These are phyloP conservation scores for Ensete ventricosum DNA, from an alignment of 176 grass and related monocot species.

Conservation along the genomic window DNA sequence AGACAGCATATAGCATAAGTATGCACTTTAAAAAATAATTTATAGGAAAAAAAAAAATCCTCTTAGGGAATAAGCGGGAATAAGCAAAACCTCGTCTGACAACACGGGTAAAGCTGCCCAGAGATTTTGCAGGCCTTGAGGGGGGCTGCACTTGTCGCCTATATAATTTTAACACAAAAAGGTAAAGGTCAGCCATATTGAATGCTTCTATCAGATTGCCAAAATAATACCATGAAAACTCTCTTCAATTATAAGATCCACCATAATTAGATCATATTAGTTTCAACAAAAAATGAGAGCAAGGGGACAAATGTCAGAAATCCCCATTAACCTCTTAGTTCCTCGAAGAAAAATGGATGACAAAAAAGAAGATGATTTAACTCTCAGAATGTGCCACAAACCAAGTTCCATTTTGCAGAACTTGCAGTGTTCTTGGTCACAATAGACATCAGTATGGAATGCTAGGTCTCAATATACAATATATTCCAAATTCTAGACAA, in stretches of 20 bases:
- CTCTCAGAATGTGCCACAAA: too few species aligned
- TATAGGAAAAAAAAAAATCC: neutral
- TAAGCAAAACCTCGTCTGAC: conserved; percentile 6
- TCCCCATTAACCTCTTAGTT: too few species aligned
- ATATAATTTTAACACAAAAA: neutral
- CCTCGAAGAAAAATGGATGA: too few species aligned
- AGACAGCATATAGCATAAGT: neutral
- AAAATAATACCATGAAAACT: neutral
- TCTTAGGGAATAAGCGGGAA: neutral
- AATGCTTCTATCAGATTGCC: neutral
- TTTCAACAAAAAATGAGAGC: neutral
- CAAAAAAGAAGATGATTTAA: too few species aligned
- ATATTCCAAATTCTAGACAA: neutral
- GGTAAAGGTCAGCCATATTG: neutral
- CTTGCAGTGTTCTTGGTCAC: too few species aligned
- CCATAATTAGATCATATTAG: neutral
- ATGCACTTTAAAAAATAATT: neutral
- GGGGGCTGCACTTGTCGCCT: neutral
- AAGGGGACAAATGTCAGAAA: neutral
- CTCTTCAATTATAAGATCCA: too few species aligned
- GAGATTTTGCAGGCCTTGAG: neutral
- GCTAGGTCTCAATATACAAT: neutral
- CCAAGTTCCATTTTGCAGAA: too few species aligned
- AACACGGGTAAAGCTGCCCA: neutral
- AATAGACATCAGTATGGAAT: too few species aligned